Conservation (phyloP, 306 rosid genomes). For the Cicer bijugum region DNA sequence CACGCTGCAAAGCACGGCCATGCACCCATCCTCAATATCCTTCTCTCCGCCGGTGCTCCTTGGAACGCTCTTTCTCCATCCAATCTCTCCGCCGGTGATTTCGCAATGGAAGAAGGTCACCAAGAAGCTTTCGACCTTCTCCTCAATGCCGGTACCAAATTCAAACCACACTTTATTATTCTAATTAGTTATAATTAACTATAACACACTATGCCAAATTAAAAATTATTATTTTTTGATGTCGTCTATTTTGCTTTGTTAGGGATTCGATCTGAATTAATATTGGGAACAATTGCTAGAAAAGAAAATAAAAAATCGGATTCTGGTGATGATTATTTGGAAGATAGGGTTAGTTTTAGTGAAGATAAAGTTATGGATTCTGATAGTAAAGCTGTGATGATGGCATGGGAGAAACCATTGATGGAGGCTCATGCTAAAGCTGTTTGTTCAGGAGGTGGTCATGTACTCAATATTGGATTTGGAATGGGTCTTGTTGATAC, state of each 20-base stretch:
- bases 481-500: constrained; percentile 97
- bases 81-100: constrained; percentile 76
- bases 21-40: constrained; percentile 54
- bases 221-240: neutral
- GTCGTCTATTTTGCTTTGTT: neutral
- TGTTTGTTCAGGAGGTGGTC: constrained; percentile 85
- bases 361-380: constrained; percentile 89
- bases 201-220: neutral
- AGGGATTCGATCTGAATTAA: constrained; percentile 89
- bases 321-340: constrained; percentile 64
- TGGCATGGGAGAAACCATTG: constrained; percentile 97
- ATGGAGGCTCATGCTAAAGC: constrained; percentile 99
- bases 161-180: neutral
- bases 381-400: constrained; percentile 88
- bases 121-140: constrained; percentile 68
- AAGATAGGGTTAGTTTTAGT: constrained; percentile 80
- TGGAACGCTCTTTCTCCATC: constrained; percentile 95
- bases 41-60: constrained; percentile 83
- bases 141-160: constrained; percentile 68
- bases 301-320: constrained; percentile 50
- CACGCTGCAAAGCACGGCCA: constrained; percentile 87
- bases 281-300: constrained; percentile 82
- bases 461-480: constrained; percentile 77
- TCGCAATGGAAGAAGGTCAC: constrained; percentile 72
- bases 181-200: neutral